Conservation (phyloP, 345 rosid genomes). For the Citrus sp. region DNA sequence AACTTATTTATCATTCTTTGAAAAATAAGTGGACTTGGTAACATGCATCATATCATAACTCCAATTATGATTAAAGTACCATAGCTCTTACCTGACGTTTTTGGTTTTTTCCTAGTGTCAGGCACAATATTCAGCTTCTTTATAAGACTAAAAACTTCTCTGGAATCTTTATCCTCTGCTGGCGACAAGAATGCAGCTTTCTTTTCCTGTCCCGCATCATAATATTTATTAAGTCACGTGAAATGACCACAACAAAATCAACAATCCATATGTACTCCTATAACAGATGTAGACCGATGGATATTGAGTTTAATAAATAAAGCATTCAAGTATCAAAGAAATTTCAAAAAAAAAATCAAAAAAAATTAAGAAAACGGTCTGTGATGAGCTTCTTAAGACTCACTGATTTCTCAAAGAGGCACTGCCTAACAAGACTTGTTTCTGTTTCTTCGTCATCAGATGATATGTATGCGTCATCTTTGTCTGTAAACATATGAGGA, state of each 20-base stretch:
- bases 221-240: conserved; percentile 4
- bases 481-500: conserved; percentile 80
- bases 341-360: background rate
- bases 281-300: background rate
- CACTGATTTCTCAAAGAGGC: conserved; percentile 59
- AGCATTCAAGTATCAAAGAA: background rate
- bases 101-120: conserved; percentile 57
- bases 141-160: conserved; percentile 64
- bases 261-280: background rate
- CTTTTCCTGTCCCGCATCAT: conserved; percentile 50
- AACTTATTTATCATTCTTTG: background rate
- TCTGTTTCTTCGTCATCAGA: conserved; percentile 93
- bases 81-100: conserved; percentile 55
- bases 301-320: background rate
- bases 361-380: background rate
- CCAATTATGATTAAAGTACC: conserved; percentile 2
- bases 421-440: conserved; percentile 38
- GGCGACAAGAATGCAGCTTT: conserved; percentile 48
- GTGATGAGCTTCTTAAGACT: conserved; percentile 27
- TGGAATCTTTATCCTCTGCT: conserved; percentile 50
- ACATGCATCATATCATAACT: conserved; percentile 1
- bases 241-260: background rate
- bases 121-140: conserved; percentile 61
- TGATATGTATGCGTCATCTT: conserved; percentile 68
- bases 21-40: background rate